phyloP scores from a whole-genome alignment of 495 filamentous ascomycete species.

The Lasiosphaeris hirsuta region DNA sequence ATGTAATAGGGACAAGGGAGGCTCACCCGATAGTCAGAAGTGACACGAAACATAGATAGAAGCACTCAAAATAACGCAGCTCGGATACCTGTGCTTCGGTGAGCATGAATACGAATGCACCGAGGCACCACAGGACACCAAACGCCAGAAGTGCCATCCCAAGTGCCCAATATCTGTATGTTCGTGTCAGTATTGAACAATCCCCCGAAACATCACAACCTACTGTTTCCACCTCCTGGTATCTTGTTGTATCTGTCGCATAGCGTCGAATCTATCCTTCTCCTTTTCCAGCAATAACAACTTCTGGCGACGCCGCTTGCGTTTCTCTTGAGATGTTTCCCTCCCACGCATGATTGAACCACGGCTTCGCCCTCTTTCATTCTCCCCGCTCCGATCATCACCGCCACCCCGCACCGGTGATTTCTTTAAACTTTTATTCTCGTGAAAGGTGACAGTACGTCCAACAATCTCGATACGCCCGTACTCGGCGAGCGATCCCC shows the following conservation, averaged over 20 bases:
- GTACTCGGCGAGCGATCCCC: constrained; percentile 33
- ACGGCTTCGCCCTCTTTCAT: constrained; percentile 12
- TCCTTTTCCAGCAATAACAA: constrained; percentile 51
- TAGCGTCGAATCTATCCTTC: constrained; percentile 70
- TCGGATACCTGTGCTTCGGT: constrained; percentile 42
- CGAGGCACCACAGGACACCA: constrained; percentile 66
- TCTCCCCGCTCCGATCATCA: constrained; percentile 17
- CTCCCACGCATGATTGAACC: constrained; percentile 40
- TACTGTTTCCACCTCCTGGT: constrained; percentile 57
- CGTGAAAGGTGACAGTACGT: constrained; percentile 34
- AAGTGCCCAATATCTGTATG: constrained; percentile 52
- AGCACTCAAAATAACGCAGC: constrained; percentile 65
- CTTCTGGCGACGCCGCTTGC: constrained; percentile 51
- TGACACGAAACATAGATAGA: constrained; percentile 74
- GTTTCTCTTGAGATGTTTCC: constrained; percentile 52
- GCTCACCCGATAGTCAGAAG: constrained; percentile 66
- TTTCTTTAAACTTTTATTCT: constrained; percentile 26
- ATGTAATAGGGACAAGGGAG: not conserved
- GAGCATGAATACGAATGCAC: constrained; percentile 61
- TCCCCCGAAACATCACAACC: no score
- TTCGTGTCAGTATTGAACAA: not conserved
- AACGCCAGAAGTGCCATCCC: constrained; percentile 56
- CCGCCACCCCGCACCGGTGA: constrained; percentile 7
- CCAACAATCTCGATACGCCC: constrained; percentile 36
- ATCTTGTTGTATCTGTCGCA: constrained; percentile 67